Base-by-base conservation (phyloP, 164 flowering plant genomes). In the Berberis thunbergii region DNA sequence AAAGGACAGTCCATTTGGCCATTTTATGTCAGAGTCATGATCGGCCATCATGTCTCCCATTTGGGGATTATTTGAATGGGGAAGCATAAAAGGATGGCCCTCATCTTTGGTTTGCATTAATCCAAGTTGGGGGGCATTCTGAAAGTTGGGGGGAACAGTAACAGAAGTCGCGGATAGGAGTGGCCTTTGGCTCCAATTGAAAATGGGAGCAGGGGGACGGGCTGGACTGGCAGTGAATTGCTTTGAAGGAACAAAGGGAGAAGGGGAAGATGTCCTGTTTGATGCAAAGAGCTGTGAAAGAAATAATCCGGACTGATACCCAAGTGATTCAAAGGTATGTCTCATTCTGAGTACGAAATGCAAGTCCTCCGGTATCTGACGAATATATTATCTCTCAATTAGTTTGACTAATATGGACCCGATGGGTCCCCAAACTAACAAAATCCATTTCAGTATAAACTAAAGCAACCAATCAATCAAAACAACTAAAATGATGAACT, bases 301-400 rank as follows among this genome's bases (percentile, higher is more conserved):
- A 69, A 86, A 91, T 72, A 86, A 91, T 3, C 96, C 99, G 59
- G 99, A 95, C 66, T 91, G 97, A 66, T 89, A 89, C 45, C 97
- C 97, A 46, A 95, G 84, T 8, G 99, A 91, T 61, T 95, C 99
- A 74, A 95, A 95, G 2, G 96, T 89, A 66, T 91, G 99, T 72
- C 99, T 84, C 99, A 95, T 91, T 78, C 97, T 80, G 60, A 95
- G 84, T 76, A 95, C 97, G 75, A 95, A 91, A 61, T 95, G 99
- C 56, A 95, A 83, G 73, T 95, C 99, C 75, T 95, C 99, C 2
- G 96, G 88, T 69, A 95, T 88, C 98, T 93, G 81, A 75, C 50
- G 10, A 66, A 4, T 1, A 64, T 9, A 50, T 41, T 63, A 40
- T 5, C 8, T 38, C 26, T 26, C 26, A 48, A 48, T 48, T 1